Evolutionary conservation across 305 asterid genomes (phyloP), one percentile per base, ranked within the genome.

Genomic region (Solanum hybrid): DNA sequence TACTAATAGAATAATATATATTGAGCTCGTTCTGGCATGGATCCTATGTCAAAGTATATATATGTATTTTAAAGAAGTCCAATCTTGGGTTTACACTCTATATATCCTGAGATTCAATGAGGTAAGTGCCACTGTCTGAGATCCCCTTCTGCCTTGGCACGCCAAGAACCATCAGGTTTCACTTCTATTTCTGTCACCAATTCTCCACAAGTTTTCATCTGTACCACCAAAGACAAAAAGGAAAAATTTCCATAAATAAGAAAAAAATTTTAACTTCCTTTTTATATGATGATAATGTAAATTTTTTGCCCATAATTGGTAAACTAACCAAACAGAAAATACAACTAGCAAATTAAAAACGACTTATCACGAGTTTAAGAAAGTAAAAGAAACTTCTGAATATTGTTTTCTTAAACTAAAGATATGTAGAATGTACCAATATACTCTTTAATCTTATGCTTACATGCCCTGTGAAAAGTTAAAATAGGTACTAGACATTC

Each of bases 111-210:
- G 96, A 88, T 73, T 93, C 82, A 95, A 90, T 95, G 96, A 79
- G 99, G 98, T 35, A 92, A 92, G 91, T 98, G 99, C 99, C 99
- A 98, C 81, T 92, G 92, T 85, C 95, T 95, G 91, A 95, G 95
- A 93, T 94, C 98, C 82, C 97, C 95, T 89, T 96, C 98, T 87
- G 93, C 91, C 93, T 96, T 98, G 19, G 95, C 98, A 73, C 99
- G 99, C 99, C 99, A 98, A 86, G 98, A 95, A 90, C 99, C 99
- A 89, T 97, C 98, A 72, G 97, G 99, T 92, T 97, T 98, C 92
- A 97, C 97, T 93, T 98, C 99, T 90, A 98, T 93, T 89, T 95
- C 98, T 60, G 95, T 92, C 77, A 96, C 93, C 86, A 95, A 97
- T 93, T 95, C 99, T 89, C 93, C 98, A 90, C 95, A 95, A 89